Percentiles rank a stretch among this genome's conserved stretches.
Conservation (phyloP, 1,284 basidiomycete genomes). For the Heterobasidion irregulare region DNA sequence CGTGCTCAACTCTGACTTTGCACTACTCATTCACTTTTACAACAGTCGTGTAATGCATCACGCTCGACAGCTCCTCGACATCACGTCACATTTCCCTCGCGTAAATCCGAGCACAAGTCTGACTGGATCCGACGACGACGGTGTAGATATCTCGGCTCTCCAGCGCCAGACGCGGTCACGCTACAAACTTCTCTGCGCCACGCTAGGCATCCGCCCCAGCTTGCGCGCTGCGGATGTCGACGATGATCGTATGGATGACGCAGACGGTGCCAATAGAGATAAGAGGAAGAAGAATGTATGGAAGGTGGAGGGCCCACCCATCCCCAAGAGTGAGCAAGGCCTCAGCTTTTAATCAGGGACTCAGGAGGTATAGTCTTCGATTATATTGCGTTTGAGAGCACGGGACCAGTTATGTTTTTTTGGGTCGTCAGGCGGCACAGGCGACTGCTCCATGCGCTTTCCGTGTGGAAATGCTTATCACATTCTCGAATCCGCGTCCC, state of each 20-base stretch:
- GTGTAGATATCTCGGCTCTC: slow-evolving; percentile 68
- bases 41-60: slow-evolving; percentile 57
- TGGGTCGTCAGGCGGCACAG: too few relatives aligned
- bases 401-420: too few relatives aligned
- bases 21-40: neutral
- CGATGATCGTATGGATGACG: slow-evolving; percentile 2
- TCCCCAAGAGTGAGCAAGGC: slow-evolving; percentile 4
- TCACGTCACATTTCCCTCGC: slow-evolving; percentile 72
- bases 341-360: slow-evolving; percentile 10
- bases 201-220: slow-evolving; percentile 68
- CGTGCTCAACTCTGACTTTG: too few relatives aligned
- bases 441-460: too few relatives aligned
- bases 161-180: slow-evolving; percentile 82
- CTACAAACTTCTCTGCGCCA: slow-evolving; percentile 81
- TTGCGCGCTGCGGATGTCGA: slow-evolving; percentile 29
- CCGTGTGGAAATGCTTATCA: too few relatives aligned
- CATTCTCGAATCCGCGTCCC: too few relatives aligned
- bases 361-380: neutral
- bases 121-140: slow-evolving; percentile 34
- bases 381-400: too few relatives aligned
- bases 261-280: neutral
- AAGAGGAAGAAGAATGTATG: slow-evolving; percentile 9
- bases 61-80: slow-evolving; percentile 58
- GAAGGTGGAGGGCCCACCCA: slow-evolving; percentile 6
- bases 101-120: slow-evolving; percentile 62